These are phyloP conservation scores for Daphne laureola DNA, from an alignment of 441 rosid genomes.

Conservation along the genomic window DNA sequence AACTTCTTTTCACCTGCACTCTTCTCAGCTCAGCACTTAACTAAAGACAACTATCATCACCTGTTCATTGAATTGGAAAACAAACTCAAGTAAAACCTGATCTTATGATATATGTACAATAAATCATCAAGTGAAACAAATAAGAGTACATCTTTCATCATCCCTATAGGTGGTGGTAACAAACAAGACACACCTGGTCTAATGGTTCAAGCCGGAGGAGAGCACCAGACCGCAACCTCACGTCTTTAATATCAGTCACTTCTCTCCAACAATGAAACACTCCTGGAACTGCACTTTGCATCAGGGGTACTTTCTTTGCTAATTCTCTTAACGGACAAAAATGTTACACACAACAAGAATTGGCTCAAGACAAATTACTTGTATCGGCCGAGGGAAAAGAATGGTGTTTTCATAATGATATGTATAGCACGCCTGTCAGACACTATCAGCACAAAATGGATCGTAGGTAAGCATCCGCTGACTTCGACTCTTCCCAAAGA, in stretches of 20 bases:
- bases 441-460: constrained; percentile 11
- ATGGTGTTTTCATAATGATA: constrained; percentile 27
- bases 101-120: too few species aligned
- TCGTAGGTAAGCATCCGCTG: constrained; percentile 4
- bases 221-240: too few species aligned
- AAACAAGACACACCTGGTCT: too few species aligned
- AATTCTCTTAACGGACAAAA: constrained; percentile 19
- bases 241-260: not conserved
- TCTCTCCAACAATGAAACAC: constrained; percentile 10
- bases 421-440: constrained; percentile 18
- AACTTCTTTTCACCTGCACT: too few species aligned
- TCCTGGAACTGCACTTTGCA: constrained; percentile 5
- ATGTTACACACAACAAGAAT: constrained; percentile 17
- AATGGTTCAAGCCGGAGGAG: too few species aligned
- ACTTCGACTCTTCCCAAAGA: constrained; percentile 10
- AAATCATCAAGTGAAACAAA: too few species aligned
- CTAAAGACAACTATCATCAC: too few species aligned
- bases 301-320: constrained; percentile 19
- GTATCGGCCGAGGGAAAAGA: constrained; percentile 27
- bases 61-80: too few species aligned
- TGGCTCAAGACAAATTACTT: constrained; percentile 12
- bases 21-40: too few species aligned
- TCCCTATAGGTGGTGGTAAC: too few species aligned
- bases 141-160: too few species aligned
- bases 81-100: too few species aligned